phyloP scores from a whole-genome alignment of 306 rosid species.

The Citrullus amarus region DNA sequence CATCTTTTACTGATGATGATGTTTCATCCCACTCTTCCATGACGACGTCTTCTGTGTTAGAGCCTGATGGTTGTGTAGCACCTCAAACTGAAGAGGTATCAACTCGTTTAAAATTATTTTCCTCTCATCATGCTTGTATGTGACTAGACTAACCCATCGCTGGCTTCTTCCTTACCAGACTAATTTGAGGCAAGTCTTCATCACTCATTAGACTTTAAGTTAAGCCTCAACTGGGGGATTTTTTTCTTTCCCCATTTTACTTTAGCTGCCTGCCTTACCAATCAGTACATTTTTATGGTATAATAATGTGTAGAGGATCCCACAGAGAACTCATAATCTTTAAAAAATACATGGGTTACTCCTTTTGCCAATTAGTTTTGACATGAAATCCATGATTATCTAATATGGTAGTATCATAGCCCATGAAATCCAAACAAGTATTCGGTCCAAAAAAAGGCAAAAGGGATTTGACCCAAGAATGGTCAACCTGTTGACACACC shows the following conservation, averaged over 20 bases:
- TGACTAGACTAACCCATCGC: not conserved
- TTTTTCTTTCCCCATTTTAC: not conserved
- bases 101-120: not conserved
- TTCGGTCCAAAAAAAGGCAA: too few species aligned
- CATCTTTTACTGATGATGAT: slow-evolving; percentile 79
- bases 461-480: too few species aligned
- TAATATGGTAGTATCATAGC: too few species aligned
- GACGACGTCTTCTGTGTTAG: slow-evolving; percentile 28
- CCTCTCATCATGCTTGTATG: not conserved
- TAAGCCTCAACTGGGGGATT: not conserved
- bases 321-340: too few species aligned
- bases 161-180: not conserved
- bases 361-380: too few species aligned
- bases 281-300: not conserved
- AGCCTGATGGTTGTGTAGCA: slow-evolving; percentile 26
- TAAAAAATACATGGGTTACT: too few species aligned
- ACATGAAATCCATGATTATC: too few species aligned
- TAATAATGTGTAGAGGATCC: not conserved
- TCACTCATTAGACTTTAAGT: not conserved
- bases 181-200: not conserved
- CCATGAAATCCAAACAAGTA: too few species aligned
- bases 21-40: slow-evolving; percentile 80
- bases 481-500: too few species aligned
- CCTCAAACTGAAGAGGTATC: slow-evolving; percentile 49
- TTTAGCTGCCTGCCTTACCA: not conserved